Conservation (phyloP, 169 alveolate species). For the Plasmodium vinckei region DNA sequence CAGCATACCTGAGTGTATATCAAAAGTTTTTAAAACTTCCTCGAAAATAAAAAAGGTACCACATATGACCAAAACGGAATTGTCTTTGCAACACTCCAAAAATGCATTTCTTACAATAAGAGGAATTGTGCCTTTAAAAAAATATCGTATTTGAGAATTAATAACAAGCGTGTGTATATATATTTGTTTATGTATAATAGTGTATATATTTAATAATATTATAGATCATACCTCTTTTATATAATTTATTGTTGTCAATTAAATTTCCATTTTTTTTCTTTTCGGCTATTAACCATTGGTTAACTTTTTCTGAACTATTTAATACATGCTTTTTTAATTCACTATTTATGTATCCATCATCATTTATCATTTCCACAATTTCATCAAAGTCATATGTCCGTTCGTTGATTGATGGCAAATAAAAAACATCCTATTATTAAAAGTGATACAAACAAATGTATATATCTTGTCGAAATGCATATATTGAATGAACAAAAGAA, state of each 20-base stretch:
- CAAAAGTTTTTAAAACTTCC: constrained; percentile 68
- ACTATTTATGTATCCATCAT: constrained; percentile 5
- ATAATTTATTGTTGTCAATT: neutral
- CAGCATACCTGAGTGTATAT: constrained; percentile 41
- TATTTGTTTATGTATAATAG: constrained; percentile 5
- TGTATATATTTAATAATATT: neutral
- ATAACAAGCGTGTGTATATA: neutral
- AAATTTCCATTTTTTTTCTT: neutral
- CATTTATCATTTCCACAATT: constrained; percentile 21
- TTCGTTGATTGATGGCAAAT: constrained; percentile 34
- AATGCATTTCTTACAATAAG: constrained; percentile 77
- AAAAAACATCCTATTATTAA: constrained; percentile 34
- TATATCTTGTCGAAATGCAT: neutral
- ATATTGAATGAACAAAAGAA: neutral
- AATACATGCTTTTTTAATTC: constrained; percentile 16
- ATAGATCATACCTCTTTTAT: constrained; percentile 44
- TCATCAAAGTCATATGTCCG: constrained; percentile 67
- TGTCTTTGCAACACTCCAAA: constrained; percentile 77
- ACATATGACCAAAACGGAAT: constrained; percentile 65
- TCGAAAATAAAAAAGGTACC: constrained; percentile 79
- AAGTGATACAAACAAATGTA: neutral
- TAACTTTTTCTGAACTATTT: constrained; percentile 36
- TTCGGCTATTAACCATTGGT: constrained; percentile 10
- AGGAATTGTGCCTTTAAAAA: constrained; percentile 63
- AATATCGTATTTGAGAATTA: neutral